These are phyloP conservation scores for Cytospora piceicola DNA, from an alignment of 2,329 filamentous ascomycete genomes.

Conservation along the genomic window DNA sequence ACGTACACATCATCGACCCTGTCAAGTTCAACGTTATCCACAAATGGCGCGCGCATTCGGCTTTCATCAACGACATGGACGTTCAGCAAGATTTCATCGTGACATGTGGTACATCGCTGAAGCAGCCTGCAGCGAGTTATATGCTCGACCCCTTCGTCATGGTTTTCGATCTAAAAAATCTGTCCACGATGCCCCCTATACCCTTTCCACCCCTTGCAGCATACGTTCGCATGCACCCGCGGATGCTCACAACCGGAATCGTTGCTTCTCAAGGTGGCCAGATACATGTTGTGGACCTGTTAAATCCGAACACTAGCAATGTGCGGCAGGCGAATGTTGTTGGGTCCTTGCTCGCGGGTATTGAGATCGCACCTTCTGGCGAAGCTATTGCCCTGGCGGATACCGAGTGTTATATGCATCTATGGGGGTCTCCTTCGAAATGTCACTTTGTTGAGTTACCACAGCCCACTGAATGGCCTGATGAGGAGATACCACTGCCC, in stretches of 20 bases:
- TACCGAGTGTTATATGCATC: conserved; percentile 74
- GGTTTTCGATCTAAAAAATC: conserved; percentile 91
- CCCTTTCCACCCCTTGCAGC: conserved; percentile 91
- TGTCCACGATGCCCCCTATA: conserved; percentile 85
- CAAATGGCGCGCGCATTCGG: conserved; percentile 87
- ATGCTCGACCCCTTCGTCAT: conserved; percentile 93
- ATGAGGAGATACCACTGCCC: conserved; percentile 61
- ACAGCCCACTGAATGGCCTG: conserved; percentile 77
- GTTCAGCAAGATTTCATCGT: conserved; percentile 93
- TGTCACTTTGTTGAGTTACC: conserved; percentile 84
- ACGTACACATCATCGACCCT: conserved; percentile 84
- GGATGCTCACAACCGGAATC: conserved; percentile 92
- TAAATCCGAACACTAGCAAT: conserved; percentile 88
- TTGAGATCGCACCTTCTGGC: conserved; percentile 86
- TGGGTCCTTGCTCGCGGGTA: conserved; percentile 71
- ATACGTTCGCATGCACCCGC: conserved; percentile 94
- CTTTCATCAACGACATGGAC: conserved; percentile 94
- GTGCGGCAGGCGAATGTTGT: conserved; percentile 78
- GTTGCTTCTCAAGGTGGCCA: conserved; percentile 91
- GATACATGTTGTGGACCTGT: conserved; percentile 93
- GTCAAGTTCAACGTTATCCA: conserved; percentile 78
- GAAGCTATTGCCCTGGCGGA: conserved; percentile 84
- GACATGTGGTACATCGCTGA: conserved; percentile 89
- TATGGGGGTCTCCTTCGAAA: conserved; percentile 88
- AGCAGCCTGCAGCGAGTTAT: conserved; percentile 72